phyloP scores from a whole-genome alignment of 345 rosid genomes.

The Physaria fendleri region DNA sequence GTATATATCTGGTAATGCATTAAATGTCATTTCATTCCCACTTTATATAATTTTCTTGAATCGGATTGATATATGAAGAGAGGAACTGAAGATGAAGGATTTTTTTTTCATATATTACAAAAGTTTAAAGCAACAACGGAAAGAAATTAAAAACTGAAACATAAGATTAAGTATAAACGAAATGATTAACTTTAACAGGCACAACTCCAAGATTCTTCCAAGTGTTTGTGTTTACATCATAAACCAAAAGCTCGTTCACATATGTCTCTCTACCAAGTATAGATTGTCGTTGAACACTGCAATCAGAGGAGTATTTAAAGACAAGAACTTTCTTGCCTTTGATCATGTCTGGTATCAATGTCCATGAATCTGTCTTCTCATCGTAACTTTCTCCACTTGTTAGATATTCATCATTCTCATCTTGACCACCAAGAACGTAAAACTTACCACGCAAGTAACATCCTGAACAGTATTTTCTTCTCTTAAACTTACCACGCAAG shows the following conservation, averaged over 20 bases:
- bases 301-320: background rate
- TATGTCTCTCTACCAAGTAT: background rate
- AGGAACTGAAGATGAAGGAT: no score
- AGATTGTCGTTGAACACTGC: background rate
- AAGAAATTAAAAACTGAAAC: no score
- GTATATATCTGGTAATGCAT: no score
- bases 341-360: background rate
- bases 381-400: background rate
- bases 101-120: no score
- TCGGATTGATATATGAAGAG: no score
- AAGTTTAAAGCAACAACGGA: no score
- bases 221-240: slow-evolving; percentile 37
- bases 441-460: background rate
- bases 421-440: background rate
- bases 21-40: background rate
- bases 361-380: background rate
- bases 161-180: no score
- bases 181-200: slow-evolving; percentile 56
- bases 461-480: background rate
- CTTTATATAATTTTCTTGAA: no score
- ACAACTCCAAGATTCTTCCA: slow-evolving; percentile 57
- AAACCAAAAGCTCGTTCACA: slow-evolving; percentile 22
- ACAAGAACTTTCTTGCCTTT: background rate
- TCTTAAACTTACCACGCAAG: background rate
- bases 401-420: background rate